Base-by-base conservation (phyloP, 805 yeast genomes). In the Saccharomycopsis schoenii region DNA sequence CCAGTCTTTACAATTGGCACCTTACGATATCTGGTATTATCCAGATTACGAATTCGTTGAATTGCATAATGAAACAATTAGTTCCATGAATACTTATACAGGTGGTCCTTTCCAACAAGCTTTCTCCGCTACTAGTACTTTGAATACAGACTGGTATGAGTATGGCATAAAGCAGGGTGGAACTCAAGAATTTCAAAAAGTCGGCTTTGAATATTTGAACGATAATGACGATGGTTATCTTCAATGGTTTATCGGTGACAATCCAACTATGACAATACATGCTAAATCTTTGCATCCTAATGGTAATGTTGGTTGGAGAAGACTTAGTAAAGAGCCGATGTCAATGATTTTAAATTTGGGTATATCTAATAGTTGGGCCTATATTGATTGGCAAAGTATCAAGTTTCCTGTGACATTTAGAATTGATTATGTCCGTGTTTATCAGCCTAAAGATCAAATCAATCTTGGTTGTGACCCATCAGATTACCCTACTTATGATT, bases 41-140 rank as follows among this genome's bases (percentile, higher is more conserved):
- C 97, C 97, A 4, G 96, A 93, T 73, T 91, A 91, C 72, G 82
- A 84, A 66, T 92, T 80, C 68, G 72, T 91, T 59, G 92, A 85
- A 69, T 76, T 93, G 64, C 76, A 87, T 73, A 89, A 93, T 74
- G 66, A 67, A 25, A 75, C 88, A 0, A 76, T 86, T 54, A 88
- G 97, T 1, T 71, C 85, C 14, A 88, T 91, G 92, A 93, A 92
- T 72, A 78, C 89, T 0, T 92, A 89, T 73, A 78, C 89, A 37
- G 99, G 98, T 62, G 97, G 97, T 56, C 97, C 97, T 1, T 83
- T 79, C 74, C 98, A 93, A 75, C 93, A 93, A 74, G 97, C 97
- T 57, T 80, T 93, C 19, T 89, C 97, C 4, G 96, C 85, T 0
- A 82, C 83, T 6, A 81, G 97, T 0, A 85, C 89, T 1, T 76